phyloP scores from a whole-genome alignment of 371 early-diverging fungal species.

The Mucor sp. region DNA sequence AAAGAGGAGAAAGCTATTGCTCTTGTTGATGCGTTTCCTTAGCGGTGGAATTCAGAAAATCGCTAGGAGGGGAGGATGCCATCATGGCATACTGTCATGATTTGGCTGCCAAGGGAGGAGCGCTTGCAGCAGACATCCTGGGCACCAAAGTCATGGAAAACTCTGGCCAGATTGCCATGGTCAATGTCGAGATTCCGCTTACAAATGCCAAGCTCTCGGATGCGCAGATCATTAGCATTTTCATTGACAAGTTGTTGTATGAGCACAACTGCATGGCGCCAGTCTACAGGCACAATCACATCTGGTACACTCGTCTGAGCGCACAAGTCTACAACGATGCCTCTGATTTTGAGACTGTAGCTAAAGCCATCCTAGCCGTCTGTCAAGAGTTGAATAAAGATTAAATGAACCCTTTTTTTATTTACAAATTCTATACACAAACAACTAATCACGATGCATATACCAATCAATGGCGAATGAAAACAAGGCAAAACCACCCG shows the following conservation, averaged over 20 bases:
- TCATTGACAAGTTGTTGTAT: slow-evolving; percentile 41
- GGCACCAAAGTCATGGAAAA: slow-evolving; percentile 62
- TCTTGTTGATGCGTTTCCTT: not conserved
- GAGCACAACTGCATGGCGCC: slow-evolving; percentile 46
- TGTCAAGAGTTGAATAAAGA: slow-evolving; percentile 30
- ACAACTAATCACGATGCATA: slow-evolving; percentile 44
- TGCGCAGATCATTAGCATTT: slow-evolving; percentile 14
- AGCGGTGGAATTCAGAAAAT: slow-evolving; percentile 55
- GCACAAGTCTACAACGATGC: slow-evolving; percentile 63
- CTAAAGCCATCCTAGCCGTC: slow-evolving; percentile 44
- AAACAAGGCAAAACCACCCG: slow-evolving; percentile 95
- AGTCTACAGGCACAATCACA: slow-evolving; percentile 48
- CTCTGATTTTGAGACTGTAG: slow-evolving; percentile 50
- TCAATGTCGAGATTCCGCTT: slow-evolving; percentile 62
- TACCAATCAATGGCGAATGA: slow-evolving; percentile 91
- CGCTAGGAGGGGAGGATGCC: slow-evolving; percentile 56
- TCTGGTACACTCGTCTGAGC: slow-evolving; percentile 58
- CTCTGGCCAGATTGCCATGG: slow-evolving; percentile 53
- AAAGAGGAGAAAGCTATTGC: too few relatives aligned
- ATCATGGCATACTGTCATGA: slow-evolving; percentile 58
- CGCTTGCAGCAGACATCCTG: slow-evolving; percentile 55
- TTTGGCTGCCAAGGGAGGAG: slow-evolving; percentile 63
- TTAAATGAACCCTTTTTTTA: not conserved
- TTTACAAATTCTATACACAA: not conserved
- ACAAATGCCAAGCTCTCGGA: slow-evolving; percentile 37